These are phyloP conservation scores for Tuber umbilicatum DNA, from an alignment of 495 filamentous ascomycete species.

Conservation along the genomic window DNA sequence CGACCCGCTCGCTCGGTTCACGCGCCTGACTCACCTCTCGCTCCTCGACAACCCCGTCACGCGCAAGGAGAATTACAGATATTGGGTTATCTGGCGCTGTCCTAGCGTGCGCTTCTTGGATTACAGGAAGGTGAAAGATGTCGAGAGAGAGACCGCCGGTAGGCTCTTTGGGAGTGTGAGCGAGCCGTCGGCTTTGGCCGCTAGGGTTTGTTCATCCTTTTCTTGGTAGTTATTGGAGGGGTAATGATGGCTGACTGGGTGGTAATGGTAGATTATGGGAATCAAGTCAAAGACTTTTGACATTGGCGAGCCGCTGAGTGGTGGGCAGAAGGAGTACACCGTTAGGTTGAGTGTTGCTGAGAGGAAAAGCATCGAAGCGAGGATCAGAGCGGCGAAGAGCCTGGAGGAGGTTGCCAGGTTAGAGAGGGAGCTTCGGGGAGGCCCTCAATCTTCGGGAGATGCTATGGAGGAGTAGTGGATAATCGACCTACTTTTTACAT, in stretches of 20 bases:
- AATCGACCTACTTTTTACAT: not conserved
- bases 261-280: constrained; percentile 60
- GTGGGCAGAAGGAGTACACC: constrained; percentile 59
- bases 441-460: constrained; percentile 60
- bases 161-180: constrained; percentile 75
- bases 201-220: constrained; percentile 48
- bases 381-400: constrained; percentile 78
- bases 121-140: constrained; percentile 82
- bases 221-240: not conserved
- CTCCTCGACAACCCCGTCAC: constrained; percentile 83
- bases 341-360: constrained; percentile 66
- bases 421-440: constrained; percentile 82
- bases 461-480: constrained; percentile 48
- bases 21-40: constrained; percentile 66
- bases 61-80: constrained; percentile 95
- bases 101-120: constrained; percentile 85
- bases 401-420: constrained; percentile 74
- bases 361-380: constrained; percentile 59
- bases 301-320: constrained; percentile 48
- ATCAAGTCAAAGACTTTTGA: constrained; percentile 80
- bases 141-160: constrained; percentile 64
- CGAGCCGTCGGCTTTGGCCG: constrained; percentile 72
- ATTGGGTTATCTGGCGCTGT: constrained; percentile 82
- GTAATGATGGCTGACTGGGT: not conserved
- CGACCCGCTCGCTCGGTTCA: constrained; percentile 67